Conservation (phyloP, 2,329 filamentous ascomycete species). For the Pseudocercospora fuligena region DNA sequence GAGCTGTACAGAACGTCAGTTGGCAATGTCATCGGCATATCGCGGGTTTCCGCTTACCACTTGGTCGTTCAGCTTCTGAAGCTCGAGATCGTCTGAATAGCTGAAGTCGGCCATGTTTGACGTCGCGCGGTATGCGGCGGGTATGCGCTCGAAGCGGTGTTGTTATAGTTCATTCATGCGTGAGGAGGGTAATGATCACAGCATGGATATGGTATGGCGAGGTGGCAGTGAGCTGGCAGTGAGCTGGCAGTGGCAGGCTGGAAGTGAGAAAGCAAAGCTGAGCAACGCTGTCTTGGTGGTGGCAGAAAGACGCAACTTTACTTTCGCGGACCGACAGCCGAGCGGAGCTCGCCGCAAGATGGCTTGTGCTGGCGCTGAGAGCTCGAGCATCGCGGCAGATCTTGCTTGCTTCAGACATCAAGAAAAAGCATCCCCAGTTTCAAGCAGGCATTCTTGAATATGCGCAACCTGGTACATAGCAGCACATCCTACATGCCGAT, state of each 20-base stretch:
- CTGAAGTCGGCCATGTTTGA: constrained; percentile 39
- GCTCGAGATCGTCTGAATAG: constrained; percentile 39
- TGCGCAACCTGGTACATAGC: not conserved
- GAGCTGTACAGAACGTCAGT: constrained; percentile 46
- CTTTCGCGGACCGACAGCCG: not conserved
- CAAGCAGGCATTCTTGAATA: not conserved
- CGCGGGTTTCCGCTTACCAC: constrained; percentile 30
- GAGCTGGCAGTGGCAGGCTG: not conserved
- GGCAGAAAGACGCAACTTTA: not conserved
- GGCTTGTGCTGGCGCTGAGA: not conserved
- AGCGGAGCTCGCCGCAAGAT: not conserved
- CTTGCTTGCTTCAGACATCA: not conserved
- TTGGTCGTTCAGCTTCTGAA: constrained; percentile 38
- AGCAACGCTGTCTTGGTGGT: not conserved
- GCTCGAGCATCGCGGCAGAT: not conserved
- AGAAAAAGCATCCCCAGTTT: not conserved
- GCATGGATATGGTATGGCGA: not conserved
- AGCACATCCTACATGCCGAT: not conserved
- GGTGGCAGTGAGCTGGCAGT: not conserved
- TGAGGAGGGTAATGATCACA: not conserved
- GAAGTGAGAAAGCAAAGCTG: not conserved
- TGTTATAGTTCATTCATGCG: not conserved
- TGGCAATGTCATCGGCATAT: not conserved
- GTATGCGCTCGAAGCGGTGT: not conserved
- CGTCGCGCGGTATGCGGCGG: not conserved